These are phyloP conservation scores for Gynochthodes officinalis DNA, from an alignment of 257 asterid genomes.

Conservation along the genomic window DNA sequence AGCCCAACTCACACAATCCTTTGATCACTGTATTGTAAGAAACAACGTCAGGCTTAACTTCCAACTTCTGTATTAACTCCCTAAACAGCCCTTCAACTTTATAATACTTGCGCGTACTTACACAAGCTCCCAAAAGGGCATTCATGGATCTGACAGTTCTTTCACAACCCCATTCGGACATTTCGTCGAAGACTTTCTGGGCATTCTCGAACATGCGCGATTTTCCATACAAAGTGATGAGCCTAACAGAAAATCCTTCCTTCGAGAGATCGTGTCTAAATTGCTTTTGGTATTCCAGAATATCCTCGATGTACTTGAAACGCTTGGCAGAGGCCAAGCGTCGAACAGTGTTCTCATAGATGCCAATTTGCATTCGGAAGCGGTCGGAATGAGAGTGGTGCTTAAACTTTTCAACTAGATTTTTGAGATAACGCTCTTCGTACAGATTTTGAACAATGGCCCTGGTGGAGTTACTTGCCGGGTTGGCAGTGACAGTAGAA, in stretches of 20 bases:
- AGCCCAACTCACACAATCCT: conserved; percentile 37
- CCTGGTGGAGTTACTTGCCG: conserved; percentile 14
- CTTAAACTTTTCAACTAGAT: conserved; percentile 40
- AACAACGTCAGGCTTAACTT: conserved; percentile 31
- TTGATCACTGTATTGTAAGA: conserved; percentile 42
- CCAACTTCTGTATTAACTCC: conserved; percentile 32
- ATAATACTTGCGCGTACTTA: conserved; percentile 29
- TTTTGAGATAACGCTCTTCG: conserved; percentile 37
- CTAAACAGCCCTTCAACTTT: conserved; percentile 25
- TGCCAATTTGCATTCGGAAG: conserved; percentile 39
- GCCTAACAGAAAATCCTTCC: conserved; percentile 36
- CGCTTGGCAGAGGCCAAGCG: conserved; percentile 43
- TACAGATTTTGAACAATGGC: conserved; percentile 22
- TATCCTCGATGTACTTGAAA: conserved; percentile 34
- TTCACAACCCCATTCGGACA: conserved; percentile 33
- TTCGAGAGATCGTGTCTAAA: conserved; percentile 32
- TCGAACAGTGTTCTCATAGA: conserved; percentile 36
- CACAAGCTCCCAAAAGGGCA: conserved; percentile 45
- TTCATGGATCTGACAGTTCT: conserved; percentile 38
- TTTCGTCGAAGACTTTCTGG: conserved; percentile 44
- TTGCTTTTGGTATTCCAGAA: conserved; percentile 42
- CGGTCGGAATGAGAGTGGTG: conserved; percentile 25
- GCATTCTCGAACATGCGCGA: conserved; percentile 40
- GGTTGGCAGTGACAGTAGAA: conserved; percentile 17
- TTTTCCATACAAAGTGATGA: conserved; percentile 36